These are phyloP conservation scores for Grosmannia penicillata DNA, from an alignment of 2,329 filamentous ascomycete genomes.

Conservation along the genomic window DNA sequence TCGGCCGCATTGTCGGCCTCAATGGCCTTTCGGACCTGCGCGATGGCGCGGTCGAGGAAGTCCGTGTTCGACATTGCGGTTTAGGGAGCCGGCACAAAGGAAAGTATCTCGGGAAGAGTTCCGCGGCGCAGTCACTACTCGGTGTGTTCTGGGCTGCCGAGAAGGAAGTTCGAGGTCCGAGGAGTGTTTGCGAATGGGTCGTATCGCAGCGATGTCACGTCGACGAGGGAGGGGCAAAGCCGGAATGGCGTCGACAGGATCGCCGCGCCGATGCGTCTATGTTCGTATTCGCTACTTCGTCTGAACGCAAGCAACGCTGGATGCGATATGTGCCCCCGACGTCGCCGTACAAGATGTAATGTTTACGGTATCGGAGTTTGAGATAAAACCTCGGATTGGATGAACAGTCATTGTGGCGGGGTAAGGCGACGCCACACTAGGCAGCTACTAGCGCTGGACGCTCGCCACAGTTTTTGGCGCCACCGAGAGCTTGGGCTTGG, in stretches of 20 bases:
- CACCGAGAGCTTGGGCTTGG: background rate
- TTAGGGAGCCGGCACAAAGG: background rate
- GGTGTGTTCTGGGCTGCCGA: too few species aligned
- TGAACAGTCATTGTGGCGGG: conserved; percentile 19
- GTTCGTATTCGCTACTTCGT: too few species aligned
- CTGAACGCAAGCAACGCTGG: too few species aligned
- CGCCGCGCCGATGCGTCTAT: too few species aligned
- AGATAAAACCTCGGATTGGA: background rate
- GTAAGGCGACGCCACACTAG: conserved; percentile 15
- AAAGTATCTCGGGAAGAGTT: background rate
- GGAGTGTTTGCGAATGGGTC: too few species aligned
- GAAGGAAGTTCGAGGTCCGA: background rate
- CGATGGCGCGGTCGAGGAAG: conserved; percentile 92
- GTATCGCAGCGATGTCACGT: too few species aligned
- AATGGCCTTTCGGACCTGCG: conserved; percentile 94
- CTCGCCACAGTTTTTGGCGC: background rate
- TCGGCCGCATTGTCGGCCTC: conserved; percentile 89
- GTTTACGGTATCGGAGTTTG: background rate
- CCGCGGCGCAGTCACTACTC: too few species aligned
- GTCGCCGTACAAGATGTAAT: background rate
- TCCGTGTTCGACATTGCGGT: conserved; percentile 80
- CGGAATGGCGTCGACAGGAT: too few species aligned
- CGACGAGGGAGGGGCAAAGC: too few species aligned
- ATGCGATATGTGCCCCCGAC: too few species aligned
- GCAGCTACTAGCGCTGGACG: background rate